Evolutionary conservation across 2,329 filamentous ascomycete species (phyloP).

Genomic region (Colletotrichum sp.): DNA sequence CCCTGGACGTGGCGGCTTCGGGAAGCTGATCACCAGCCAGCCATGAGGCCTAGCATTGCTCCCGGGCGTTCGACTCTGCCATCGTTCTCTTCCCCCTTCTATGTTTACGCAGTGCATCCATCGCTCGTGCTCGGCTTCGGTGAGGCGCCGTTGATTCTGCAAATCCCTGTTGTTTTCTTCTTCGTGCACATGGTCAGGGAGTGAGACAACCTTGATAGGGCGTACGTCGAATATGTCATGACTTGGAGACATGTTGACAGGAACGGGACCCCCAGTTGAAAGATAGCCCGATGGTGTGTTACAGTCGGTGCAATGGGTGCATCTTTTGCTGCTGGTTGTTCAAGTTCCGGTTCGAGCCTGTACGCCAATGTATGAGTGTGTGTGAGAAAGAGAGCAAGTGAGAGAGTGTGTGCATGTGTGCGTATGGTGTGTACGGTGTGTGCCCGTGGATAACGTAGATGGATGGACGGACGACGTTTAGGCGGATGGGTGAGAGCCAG

Average conservation of each 20-base stretch:
- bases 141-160: neutral
- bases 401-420: neutral
- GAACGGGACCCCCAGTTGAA: neutral
- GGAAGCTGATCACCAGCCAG: neutral
- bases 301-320: neutral
- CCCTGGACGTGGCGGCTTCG: neutral
- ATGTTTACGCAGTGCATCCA: neutral
- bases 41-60: neutral
- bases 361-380: neutral
- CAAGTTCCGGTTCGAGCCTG: neutral
- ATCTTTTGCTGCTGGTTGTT: neutral
- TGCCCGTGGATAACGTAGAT: neutral
- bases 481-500: neutral
- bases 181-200: constrained; percentile 1
- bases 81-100: neutral
- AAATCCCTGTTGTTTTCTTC: neutral
- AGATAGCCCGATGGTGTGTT: neutral
- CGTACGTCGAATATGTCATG: constrained; percentile 8
- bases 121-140: constrained; percentile 3
- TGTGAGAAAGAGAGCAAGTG: neutral
- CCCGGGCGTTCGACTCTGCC: neutral
- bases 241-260: constrained; percentile 12
- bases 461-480: constrained; percentile 1
- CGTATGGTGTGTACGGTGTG: neutral
- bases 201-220: constrained; percentile 6